Evolutionary conservation across 352 stramenopile species (phyloP), one percentile per base, ranked within the genome.

Genomic region (Phytopythium oedochilum): DNA sequence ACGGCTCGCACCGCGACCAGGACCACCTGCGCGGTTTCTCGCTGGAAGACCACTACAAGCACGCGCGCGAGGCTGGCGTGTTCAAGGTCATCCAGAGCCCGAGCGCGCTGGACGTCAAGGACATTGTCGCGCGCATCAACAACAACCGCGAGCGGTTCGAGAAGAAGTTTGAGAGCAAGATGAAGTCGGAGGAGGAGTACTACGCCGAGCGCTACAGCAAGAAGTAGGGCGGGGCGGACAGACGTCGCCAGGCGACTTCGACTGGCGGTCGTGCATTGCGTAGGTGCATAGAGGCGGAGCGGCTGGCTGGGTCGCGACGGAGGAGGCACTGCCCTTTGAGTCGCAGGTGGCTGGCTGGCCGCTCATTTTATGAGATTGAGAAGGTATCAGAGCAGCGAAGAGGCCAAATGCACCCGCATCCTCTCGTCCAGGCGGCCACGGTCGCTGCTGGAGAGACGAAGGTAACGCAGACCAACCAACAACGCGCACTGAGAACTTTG

Each of bases 111-210:
- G 80, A 94, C 43, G 85, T 95, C 50, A 83, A 87, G 50, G 83
- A 94, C 63, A 96, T 96, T 53, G 85, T 96, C 50, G 78, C 73
- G 31, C 87, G 89, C 53, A 96, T 96, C 68, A 91, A 89, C 60
- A 77, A 90, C 55, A 94, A 96, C 63, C 83, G 83, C 51, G 84
- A 94, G 49, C 81, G 83, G n/a, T 92, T 96, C 32, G 87, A 96
- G 64, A 93, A 94, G 71, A 97, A 97, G 72, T 96, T 96, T 66
- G 83, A 83, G 59, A 96, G 78, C 82, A 97, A 96, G 71, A 97
- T 96, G 86, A 87, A 95, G 72, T 77, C 89, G n/a, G 87, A 97
- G 62, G 78, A 91, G 47, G 87, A 96, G 68, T 97, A 97, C 69
- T 97, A 97, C 69, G 85, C 88, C 44, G 85, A 95, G 53, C 84